A percentile compares a stretch with the other conserved stretches of the same genome.
Conservation (phyloP, 805 yeast genomes). For the Cyberlindnera euphorbiae region DNA sequence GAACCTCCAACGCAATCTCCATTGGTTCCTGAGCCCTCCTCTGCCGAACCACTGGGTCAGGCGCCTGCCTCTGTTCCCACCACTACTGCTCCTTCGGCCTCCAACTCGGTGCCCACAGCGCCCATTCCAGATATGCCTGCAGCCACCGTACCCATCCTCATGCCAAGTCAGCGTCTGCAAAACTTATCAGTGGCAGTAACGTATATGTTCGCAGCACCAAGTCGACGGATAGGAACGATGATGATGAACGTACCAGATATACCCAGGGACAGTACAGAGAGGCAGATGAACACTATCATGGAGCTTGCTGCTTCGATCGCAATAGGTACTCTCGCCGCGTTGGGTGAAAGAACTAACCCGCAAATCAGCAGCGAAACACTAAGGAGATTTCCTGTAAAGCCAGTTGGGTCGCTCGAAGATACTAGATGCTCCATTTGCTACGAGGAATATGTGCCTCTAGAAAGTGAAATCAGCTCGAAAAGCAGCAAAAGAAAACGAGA, state of each 20-base stretch:
- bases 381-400: constrained; percentile 41
- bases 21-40: too few species aligned
- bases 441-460: constrained; percentile 35
- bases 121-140: too few species aligned
- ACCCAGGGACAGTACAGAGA: constrained; percentile 53
- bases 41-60: too few species aligned
- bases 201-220: neutral
- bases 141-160: too few species aligned
- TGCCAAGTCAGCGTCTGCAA: too few species aligned
- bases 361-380: constrained; percentile 48
- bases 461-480: constrained; percentile 23
- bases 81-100: too few species aligned
- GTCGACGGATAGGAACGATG: constrained; percentile 47
- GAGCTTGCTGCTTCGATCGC: constrained; percentile 69
- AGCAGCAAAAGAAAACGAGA: constrained; percentile 23
- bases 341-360: constrained; percentile 35
- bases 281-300: constrained; percentile 51
- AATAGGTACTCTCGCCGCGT: constrained; percentile 52
- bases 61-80: too few species aligned
- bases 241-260: constrained; percentile 66
- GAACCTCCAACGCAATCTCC: too few species aligned
- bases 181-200: neutral
- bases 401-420: constrained; percentile 29
- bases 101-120: too few species aligned
- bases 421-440: constrained; percentile 60